Conservation (phyloP, 2,329 filamentous ascomycete species). For the Diplodia corticola region DNA sequence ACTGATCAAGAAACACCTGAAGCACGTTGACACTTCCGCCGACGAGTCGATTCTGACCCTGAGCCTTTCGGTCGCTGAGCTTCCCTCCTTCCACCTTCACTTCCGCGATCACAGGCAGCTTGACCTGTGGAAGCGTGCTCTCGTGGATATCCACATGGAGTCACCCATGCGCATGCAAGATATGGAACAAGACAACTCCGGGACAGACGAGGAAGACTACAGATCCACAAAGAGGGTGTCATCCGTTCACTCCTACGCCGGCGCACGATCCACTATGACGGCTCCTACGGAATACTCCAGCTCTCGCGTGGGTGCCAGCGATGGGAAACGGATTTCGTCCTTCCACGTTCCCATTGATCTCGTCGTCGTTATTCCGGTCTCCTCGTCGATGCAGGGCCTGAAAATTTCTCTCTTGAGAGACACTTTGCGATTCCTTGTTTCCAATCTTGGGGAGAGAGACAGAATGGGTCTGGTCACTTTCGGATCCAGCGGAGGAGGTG, state of each 20-base stretch:
- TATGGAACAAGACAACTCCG: conserved; percentile 77
- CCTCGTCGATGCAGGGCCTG: conserved; percentile 98
- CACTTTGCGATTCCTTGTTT: conserved; percentile 86
- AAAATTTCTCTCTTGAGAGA: conserved; percentile 95
- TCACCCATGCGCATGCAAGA: conserved; percentile 61
- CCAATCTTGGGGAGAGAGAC: conserved; percentile 85
- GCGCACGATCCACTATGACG: conserved; percentile 69
- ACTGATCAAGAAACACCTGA: conserved; percentile 95
- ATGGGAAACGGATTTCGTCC: conserved; percentile 53
- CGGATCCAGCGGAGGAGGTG: conserved; percentile 87
- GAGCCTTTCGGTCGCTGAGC: conserved; percentile 84
- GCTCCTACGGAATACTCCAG: conserved; percentile 61
- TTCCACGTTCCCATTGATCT: conserved; percentile 92
- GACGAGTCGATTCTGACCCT: conserved; percentile 87
- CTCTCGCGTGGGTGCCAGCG: conserved; percentile 48
- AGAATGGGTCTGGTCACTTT: conserved; percentile 98
- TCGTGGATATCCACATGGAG: conserved; percentile 77
- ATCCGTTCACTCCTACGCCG: conserved; percentile 82
- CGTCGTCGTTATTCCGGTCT: conserved; percentile 94
- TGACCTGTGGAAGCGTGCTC: conserved; percentile 85
- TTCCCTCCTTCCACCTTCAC: conserved; percentile 90
- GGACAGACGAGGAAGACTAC: conserved; percentile 86
- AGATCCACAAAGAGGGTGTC: conserved; percentile 67
- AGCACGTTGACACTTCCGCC: conserved; percentile 72
- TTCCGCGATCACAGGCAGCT: conserved; percentile 83